Percentiles rank a stretch among this genome's conserved stretches.
Evolutionary conservation across 495 filamentous ascomycete species (phyloP).

Genomic region (Saxophila tyrrhenica): DNA sequence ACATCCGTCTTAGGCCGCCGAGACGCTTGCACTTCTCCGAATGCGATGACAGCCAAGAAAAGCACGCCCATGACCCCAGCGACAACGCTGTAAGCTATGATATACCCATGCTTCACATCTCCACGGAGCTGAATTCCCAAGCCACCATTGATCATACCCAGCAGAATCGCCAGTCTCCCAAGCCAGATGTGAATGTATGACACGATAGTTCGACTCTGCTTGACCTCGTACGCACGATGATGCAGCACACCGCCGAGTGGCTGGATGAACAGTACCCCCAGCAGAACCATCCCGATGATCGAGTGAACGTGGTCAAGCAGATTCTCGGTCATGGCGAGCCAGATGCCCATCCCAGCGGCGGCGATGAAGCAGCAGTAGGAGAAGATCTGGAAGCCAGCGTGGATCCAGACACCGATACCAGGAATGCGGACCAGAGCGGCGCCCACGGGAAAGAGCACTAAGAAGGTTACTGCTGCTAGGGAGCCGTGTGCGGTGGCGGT

Average conservation of each 20-base stretch:
- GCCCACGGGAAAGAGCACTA: slow-evolving; percentile 22
- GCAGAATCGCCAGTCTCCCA: slow-evolving; percentile 20
- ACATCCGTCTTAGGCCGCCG: no score
- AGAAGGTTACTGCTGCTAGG: slow-evolving; percentile 21
- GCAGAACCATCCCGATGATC: slow-evolving; percentile 29
- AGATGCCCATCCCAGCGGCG: slow-evolving; percentile 21
- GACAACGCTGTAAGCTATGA: slow-evolving; percentile 17
- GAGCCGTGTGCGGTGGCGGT: slow-evolving; percentile 17
- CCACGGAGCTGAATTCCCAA: slow-evolving; percentile 19
- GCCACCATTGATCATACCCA: slow-evolving; percentile 28
- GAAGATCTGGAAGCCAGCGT: slow-evolving; percentile 18
- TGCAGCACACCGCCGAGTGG: slow-evolving; percentile 28
- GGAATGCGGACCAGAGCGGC: slow-evolving; percentile 20
- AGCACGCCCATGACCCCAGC: slow-evolving; percentile 18
- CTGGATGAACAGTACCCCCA: slow-evolving; percentile 28
- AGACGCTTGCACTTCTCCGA: slow-evolving; percentile 9
- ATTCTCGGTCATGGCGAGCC: slow-evolving; percentile 2
- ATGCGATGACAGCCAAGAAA: slow-evolving; percentile 12
- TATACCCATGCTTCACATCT: neutral
- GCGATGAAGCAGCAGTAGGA: slow-evolving; percentile 17
- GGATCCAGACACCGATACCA: slow-evolving; percentile 17
- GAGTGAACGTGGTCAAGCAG: slow-evolving; percentile 23
- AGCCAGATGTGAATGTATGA: slow-evolving; percentile 28
- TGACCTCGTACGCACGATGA: slow-evolving; percentile 27
- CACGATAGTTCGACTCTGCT: slow-evolving; percentile 23